Evolutionary conservation across 2,329 filamentous ascomycete species (phyloP).

Genomic region (Aspergillus neoniger): DNA sequence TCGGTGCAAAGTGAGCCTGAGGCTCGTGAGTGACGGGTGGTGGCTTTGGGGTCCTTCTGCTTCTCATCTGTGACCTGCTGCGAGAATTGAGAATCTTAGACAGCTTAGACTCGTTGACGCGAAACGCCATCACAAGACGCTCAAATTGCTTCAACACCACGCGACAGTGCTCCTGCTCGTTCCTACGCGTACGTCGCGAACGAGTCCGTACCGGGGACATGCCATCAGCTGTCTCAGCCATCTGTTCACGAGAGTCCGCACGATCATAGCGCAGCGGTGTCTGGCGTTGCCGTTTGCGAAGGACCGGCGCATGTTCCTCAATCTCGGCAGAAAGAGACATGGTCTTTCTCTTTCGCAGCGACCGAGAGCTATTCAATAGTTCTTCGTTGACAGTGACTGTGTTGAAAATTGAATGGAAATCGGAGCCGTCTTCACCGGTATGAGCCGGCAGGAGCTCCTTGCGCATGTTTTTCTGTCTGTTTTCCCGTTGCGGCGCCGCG

Average conservation of each 20-base stretch:
- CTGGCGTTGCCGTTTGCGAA: slow-evolving; percentile 53
- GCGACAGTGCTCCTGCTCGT: slow-evolving; percentile 43
- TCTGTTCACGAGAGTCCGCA: slow-evolving; percentile 23
- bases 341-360: slow-evolving; percentile 80
- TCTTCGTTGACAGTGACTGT: slow-evolving; percentile 71
- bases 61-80: slow-evolving; percentile 61
- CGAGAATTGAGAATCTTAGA: slow-evolving; percentile 60
- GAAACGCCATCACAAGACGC: slow-evolving; percentile 61
- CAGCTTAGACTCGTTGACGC: slow-evolving; percentile 60
- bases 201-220: slow-evolving; percentile 49
- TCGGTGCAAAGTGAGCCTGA: slow-evolving; percentile 62
- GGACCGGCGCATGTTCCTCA: slow-evolving; percentile 49
- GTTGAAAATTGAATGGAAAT: slow-evolving; percentile 77
- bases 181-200: slow-evolving; percentile 56
- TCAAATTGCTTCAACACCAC: slow-evolving; percentile 44
- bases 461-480: slow-evolving; percentile 66
- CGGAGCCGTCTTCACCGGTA: slow-evolving; percentile 63
- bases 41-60: slow-evolving; percentile 46
- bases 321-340: slow-evolving; percentile 70
- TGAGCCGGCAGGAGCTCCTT: slow-evolving; percentile 72
- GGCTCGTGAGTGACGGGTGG: slow-evolving; percentile 43
- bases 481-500: slow-evolving; percentile 47
- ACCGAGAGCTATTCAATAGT: slow-evolving; percentile 72
- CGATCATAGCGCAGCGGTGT: slow-evolving; percentile 29
- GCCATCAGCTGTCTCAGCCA: slow-evolving; percentile 23